Percentiles rank a stretch among this genome's conserved stretches.
These are phyloP conservation scores for Trichoderma gamsii DNA, from an alignment of 495 filamentous ascomycete species.

Conservation along the genomic window DNA sequence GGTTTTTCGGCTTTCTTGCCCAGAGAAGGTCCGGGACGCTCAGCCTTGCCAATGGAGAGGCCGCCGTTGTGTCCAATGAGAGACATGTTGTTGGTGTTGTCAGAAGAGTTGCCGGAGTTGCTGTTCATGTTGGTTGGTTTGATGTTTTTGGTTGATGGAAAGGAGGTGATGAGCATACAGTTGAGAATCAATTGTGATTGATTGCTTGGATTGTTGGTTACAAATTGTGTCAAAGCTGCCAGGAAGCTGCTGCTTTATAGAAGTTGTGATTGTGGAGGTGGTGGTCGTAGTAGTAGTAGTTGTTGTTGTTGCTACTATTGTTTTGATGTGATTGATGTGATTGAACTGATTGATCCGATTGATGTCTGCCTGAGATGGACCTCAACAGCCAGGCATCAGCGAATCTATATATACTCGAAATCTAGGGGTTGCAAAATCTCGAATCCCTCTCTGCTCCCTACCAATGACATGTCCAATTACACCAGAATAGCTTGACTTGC, in stretches of 20 bases:
- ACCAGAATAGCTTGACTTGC: background rate
- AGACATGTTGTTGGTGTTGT: background rate
- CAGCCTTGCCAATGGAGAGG: background rate
- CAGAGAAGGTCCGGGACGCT: background rate
- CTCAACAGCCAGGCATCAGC: background rate
- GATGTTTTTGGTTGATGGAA: background rate
- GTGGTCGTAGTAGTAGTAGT: too few species aligned
- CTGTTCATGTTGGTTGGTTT: background rate
- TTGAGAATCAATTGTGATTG: background rate
- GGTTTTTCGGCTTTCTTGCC: background rate
- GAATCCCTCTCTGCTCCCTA: background rate
- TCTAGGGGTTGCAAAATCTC: background rate
- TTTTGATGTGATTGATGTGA: too few species aligned
- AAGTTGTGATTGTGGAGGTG: background rate
- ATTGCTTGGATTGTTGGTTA: background rate
- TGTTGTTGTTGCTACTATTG: too few species aligned
- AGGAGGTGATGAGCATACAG: background rate
- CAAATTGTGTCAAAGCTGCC: background rate
- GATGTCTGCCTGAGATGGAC: conserved; percentile 7
- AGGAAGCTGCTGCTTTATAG: background rate
- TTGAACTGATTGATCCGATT: background rate
- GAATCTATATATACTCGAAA: background rate
- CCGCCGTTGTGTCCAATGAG: conserved; percentile 4
- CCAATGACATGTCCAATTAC: background rate
- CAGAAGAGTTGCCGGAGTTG: background rate